phyloP scores from a whole-genome alignment of 163 green algal genomes.

The Picocystis sp. region DNA sequence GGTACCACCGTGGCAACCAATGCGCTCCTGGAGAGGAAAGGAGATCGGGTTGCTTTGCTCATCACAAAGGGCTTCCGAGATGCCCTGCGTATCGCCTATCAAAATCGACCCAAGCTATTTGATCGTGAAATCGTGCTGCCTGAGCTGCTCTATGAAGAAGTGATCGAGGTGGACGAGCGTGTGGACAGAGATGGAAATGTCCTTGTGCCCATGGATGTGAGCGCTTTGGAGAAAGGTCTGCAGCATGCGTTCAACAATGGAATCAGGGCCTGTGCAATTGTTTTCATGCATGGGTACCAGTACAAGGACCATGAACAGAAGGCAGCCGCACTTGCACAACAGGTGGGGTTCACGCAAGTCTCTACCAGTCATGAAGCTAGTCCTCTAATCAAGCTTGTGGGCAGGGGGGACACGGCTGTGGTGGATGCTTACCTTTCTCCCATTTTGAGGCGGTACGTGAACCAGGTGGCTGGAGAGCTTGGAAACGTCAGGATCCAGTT shows the following conservation, averaged over 20 bases:
- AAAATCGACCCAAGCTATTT: slow-evolving; percentile 88
- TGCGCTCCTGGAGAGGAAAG: slow-evolving; percentile 86
- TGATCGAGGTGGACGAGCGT: slow-evolving; percentile 78
- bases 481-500: slow-evolving; percentile 78
- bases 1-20: slow-evolving; percentile 98
- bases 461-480: slow-evolving; percentile 71
- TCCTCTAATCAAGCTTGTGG: slow-evolving; percentile 94
- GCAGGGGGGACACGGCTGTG: slow-evolving; percentile 80
- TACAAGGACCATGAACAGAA: slow-evolving; percentile 5
- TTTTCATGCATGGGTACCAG: slow-evolving; percentile 4
- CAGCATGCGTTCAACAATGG: slow-evolving; percentile 42
- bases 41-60: slow-evolving; percentile 56
- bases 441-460: slow-evolving; percentile 49
- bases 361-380: slow-evolving; percentile 68
- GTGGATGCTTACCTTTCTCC: slow-evolving; percentile 87
- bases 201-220: slow-evolving; percentile 39
- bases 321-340: slow-evolving; percentile 50
- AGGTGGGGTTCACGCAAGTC: slow-evolving; percentile 83
- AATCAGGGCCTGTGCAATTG: slow-evolving; percentile 3
- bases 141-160: slow-evolving; percentile 24
- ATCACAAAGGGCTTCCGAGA: slow-evolving; percentile 75
- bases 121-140: slow-evolving; percentile 30
- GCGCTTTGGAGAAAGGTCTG: slow-evolving; percentile 7
- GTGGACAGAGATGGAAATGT: slow-evolving; percentile 23
- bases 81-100: slow-evolving; percentile 91